These are phyloP conservation scores for Populus tremula DNA, from an alignment of 345 rosid species.

Conservation along the genomic window DNA sequence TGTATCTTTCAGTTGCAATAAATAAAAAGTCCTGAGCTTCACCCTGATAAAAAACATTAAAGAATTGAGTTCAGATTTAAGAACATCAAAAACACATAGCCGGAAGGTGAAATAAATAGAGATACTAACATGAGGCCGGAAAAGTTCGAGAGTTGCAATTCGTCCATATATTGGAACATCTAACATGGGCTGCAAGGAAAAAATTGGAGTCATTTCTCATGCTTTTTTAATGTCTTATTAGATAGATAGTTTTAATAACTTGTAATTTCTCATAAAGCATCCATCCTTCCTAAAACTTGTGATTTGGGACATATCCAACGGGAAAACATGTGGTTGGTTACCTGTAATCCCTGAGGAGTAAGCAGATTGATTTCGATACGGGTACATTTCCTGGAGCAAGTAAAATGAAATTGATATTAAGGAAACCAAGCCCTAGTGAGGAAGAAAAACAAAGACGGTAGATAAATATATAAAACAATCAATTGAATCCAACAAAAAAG, in stretches of 20 bases:
- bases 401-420: not conserved
- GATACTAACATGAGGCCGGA: slow-evolving; percentile 84
- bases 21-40: slow-evolving; percentile 89
- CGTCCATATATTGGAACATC: slow-evolving; percentile 95
- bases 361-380: slow-evolving; percentile 87
- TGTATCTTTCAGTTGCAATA: slow-evolving; percentile 85
- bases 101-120: not conserved
- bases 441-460: not conserved
- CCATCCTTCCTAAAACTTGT: not conserved
- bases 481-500: not conserved
- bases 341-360: slow-evolving; percentile 82
- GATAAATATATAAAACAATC: too few species aligned
- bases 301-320: not conserved
- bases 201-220: slow-evolving; percentile 4
- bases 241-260: not conserved
- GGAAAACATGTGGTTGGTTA: slow-evolving; percentile 21
- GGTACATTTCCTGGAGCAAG: slow-evolving; percentile 74
- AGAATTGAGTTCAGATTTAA: not conserved
- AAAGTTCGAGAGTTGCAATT: slow-evolving; percentile 86
- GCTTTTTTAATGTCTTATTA: not conserved
- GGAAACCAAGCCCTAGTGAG: not conserved
- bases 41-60: slow-evolving; percentile 51
- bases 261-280: not conserved
- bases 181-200: slow-evolving; percentile 62
- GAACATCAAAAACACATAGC: not conserved